Conservation (phyloP, 148 eudicot genomes). For the Spergularia bocconei region DNA sequence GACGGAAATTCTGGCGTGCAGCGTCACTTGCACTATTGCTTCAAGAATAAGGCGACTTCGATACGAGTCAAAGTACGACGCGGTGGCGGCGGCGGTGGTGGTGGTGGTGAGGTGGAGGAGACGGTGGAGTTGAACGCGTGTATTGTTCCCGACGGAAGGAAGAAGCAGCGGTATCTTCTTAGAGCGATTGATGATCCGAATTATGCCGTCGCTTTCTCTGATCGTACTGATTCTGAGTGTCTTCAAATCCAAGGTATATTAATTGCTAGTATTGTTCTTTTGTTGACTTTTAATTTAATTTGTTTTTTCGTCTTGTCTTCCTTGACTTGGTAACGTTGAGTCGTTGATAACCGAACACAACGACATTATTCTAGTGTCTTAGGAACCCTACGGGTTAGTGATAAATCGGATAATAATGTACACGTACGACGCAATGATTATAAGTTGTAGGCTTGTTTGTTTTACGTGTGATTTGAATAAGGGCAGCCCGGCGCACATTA, state of each 20-base stretch:
- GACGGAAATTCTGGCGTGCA: conserved; percentile 68
- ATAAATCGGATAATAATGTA: no score
- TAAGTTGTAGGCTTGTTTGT: no score
- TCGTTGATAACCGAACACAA: no score
- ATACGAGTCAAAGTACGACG: conserved; percentile 63
- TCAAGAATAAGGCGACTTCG: conserved; percentile 49
- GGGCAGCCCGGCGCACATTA: no score
- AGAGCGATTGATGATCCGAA: conserved; percentile 76
- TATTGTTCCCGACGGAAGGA: conserved; percentile 61
- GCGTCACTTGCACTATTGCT: conserved; percentile 53
- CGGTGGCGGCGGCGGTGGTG: conserved; percentile 35
- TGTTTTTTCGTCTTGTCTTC: not conserved
- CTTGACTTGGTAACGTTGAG: not conserved
- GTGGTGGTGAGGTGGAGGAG: conserved; percentile 17
- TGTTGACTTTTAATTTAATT: not conserved
- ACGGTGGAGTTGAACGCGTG: conserved; percentile 67
- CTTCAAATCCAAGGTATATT: conserved; percentile 59
- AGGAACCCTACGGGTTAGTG: no score
- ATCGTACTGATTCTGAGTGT: conserved; percentile 75
- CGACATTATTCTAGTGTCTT: no score
- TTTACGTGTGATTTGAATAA: no score
- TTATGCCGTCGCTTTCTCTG: conserved; percentile 68
- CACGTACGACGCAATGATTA: no score
- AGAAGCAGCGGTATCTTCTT: conserved; percentile 59
- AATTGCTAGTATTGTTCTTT: no score